A percentile compares a stretch with the other conserved stretches of the same genome.
phyloP scores from a whole-genome alignment of 2,329 filamentous ascomycete species.

The Claviceps sp. region DNA sequence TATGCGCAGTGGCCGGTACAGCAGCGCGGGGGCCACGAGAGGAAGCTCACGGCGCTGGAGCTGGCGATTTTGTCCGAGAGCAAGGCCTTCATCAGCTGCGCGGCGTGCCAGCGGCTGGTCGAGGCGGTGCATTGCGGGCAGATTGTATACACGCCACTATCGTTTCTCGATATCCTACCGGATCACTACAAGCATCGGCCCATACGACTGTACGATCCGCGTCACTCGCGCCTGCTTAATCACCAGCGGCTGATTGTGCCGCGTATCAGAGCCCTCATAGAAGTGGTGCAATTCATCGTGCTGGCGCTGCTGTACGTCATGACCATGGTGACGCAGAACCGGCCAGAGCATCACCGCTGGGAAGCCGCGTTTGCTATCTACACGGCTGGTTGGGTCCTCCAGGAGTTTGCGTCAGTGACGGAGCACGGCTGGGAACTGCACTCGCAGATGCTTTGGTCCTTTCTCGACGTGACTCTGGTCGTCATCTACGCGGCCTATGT shows the following conservation, averaged over 20 bases:
- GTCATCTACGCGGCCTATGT: constrained; percentile 50
- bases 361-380: constrained; percentile 53
- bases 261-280: constrained; percentile 50
- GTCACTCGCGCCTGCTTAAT: constrained; percentile 51
- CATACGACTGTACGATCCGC: constrained; percentile 55
- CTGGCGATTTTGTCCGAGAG: constrained; percentile 60
- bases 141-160: constrained; percentile 56
- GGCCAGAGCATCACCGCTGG: constrained; percentile 27
- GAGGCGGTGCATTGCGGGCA: constrained; percentile 56
- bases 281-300: constrained; percentile 51
- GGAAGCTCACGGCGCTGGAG: constrained; percentile 55
- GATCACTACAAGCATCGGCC: constrained; percentile 61
- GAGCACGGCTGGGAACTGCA: constrained; percentile 57
- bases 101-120: constrained; percentile 56
- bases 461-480: constrained; percentile 57
- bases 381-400: constrained; percentile 52
- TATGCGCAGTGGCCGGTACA: constrained; percentile 26
- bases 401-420: constrained; percentile 50
- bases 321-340: constrained; percentile 47
- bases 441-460: constrained; percentile 62
- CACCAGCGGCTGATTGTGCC: constrained; percentile 62
- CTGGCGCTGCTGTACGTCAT: constrained; percentile 48
- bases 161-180: constrained; percentile 59
- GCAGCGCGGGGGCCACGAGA: constrained; percentile 25
- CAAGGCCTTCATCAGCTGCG: constrained; percentile 51